Evolutionary conservation across 1,284 basidiomycete genomes (phyloP).

Genomic region (Austroboletus niveus): DNA sequence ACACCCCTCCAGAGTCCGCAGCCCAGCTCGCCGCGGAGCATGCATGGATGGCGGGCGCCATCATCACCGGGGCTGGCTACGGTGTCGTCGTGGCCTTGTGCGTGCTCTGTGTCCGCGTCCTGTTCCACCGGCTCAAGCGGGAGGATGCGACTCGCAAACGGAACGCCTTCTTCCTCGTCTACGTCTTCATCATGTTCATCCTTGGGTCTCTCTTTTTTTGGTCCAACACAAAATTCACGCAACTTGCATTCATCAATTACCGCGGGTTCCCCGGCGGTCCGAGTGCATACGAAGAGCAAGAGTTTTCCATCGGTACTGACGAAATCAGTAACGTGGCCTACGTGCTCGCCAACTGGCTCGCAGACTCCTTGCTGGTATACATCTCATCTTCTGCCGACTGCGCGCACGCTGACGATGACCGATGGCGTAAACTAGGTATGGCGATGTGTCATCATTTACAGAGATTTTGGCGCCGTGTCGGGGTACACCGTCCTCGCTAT

Average conservation of each 20-base stretch:
- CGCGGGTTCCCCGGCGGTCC: constrained; percentile 34
- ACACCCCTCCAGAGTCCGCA: constrained; percentile 24
- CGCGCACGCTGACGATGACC: background rate
- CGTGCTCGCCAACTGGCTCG: constrained; percentile 30
- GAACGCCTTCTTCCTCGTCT: constrained; percentile 26
- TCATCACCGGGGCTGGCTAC: constrained; percentile 27
- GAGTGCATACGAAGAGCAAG: constrained; percentile 19
- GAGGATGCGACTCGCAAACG: constrained; percentile 8
- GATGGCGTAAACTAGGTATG: constrained; percentile 26
- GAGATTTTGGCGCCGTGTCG: constrained; percentile 14
- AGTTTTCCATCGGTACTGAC: constrained; percentile 25
- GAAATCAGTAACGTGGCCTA: constrained; percentile 25
- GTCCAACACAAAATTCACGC: constrained; percentile 29
- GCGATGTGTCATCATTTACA: constrained; percentile 32
- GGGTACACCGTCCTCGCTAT: constrained; percentile 14
- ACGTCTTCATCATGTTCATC: constrained; percentile 25
- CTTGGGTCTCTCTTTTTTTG: constrained; percentile 31
- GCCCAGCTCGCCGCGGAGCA: constrained; percentile 25
- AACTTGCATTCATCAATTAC: constrained; percentile 34
- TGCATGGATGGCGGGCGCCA: constrained; percentile 28
- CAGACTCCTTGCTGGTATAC: constrained; percentile 30
- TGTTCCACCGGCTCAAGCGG: constrained; percentile 18
- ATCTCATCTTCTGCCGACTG: background rate
- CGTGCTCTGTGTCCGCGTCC: constrained; percentile 23
- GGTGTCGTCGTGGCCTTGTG: constrained; percentile 27